phyloP scores from a whole-genome alignment of 805 yeast genomes.

The Scheffersomyces stipitis region DNA sequence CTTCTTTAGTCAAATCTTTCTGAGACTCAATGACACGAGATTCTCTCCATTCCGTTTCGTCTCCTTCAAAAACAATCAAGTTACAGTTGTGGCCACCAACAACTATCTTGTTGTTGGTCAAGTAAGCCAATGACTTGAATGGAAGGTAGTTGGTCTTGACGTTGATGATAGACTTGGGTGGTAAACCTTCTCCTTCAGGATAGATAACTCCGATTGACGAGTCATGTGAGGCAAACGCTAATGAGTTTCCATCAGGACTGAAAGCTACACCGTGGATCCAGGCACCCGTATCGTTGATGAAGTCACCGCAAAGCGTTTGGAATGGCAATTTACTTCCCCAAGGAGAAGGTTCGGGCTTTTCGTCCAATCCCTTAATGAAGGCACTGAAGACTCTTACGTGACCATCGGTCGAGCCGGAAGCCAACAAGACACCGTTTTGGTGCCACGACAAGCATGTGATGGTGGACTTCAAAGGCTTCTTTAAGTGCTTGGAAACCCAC shows the following conservation, averaged over 20 bases:
- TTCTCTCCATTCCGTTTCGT: slow-evolving; percentile 62
- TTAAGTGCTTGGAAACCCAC: slow-evolving; percentile 99
- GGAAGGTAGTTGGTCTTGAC: slow-evolving; percentile 75
- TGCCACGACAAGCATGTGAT: slow-evolving; percentile 88
- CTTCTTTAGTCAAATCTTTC: slow-evolving; percentile 47
- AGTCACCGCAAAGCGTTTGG: slow-evolving; percentile 86
- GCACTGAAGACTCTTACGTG: slow-evolving; percentile 88
- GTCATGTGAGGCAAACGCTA: slow-evolving; percentile 86
- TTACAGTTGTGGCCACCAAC: slow-evolving; percentile 94
- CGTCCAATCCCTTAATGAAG: slow-evolving; percentile 83
- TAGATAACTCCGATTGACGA: slow-evolving; percentile 79
- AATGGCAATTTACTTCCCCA: slow-evolving; percentile 98
- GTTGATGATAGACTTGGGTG: slow-evolving; percentile 59
- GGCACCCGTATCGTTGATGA: slow-evolving; percentile 64
- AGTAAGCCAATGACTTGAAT: slow-evolving; percentile 72
- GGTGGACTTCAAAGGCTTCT: slow-evolving; percentile 90
- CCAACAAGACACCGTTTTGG: slow-evolving; percentile 83
- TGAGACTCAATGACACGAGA: slow-evolving; percentile 54
- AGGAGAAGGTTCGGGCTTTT: slow-evolving; percentile 72
- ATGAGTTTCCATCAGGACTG: slow-evolving; percentile 72
- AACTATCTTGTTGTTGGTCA: slow-evolving; percentile 62
- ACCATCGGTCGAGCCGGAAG: slow-evolving; percentile 92
- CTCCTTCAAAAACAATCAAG: slow-evolving; percentile 81
- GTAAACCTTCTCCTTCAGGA: slow-evolving; percentile 64
- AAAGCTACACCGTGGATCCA: slow-evolving; percentile 93